These are phyloP conservation scores for Nemania sp. DNA, from an alignment of 2,329 filamentous ascomycete genomes.

Conservation along the genomic window DNA sequence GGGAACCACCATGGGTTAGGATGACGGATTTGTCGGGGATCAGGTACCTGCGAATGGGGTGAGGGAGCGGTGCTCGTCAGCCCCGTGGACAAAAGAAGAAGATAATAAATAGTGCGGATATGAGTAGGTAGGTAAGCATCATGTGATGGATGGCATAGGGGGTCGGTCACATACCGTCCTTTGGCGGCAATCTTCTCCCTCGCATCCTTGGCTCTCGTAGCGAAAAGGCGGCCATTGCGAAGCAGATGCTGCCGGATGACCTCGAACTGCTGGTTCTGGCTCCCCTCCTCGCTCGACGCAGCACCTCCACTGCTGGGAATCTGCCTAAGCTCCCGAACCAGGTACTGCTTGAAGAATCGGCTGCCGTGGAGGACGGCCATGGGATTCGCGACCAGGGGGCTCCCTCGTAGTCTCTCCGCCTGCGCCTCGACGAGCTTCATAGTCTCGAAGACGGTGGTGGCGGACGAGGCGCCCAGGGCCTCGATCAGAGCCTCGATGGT, in stretches of 20 bases:
- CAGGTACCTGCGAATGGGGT: conserved; percentile 59
- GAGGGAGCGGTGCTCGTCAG: not conserved
- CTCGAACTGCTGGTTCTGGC: conserved; percentile 68
- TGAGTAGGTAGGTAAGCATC: not conserved
- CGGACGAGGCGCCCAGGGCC: conserved; percentile 77
- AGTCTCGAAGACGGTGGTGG: conserved; percentile 91
- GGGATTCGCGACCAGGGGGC: conserved; percentile 76
- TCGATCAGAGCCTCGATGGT: conserved; percentile 90
- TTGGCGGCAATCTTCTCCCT: conserved; percentile 81
- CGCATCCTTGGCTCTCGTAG: conserved; percentile 81
- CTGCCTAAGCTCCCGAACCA: conserved; percentile 74
- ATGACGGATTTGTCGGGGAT: conserved; percentile 79
- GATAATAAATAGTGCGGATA: not conserved
- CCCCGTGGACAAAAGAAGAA: not conserved
- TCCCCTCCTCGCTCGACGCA: conserved; percentile 34
- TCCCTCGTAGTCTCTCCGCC: conserved; percentile 71
- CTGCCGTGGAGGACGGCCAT: conserved; percentile 92
- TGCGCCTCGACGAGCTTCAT: conserved; percentile 81
- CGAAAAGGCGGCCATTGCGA: conserved; percentile 84
- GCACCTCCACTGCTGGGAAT: conserved; percentile 44
- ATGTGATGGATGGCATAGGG: not conserved
- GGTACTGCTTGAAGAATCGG: conserved; percentile 92
- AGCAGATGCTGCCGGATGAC: conserved; percentile 82
- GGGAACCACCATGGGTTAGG: conserved; percentile 86
- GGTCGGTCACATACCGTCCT: conserved; percentile 48